Evolutionary conservation across 768 basidiomycete genomes (phyloP).

Genomic region (Cubamyces sp.): DNA sequence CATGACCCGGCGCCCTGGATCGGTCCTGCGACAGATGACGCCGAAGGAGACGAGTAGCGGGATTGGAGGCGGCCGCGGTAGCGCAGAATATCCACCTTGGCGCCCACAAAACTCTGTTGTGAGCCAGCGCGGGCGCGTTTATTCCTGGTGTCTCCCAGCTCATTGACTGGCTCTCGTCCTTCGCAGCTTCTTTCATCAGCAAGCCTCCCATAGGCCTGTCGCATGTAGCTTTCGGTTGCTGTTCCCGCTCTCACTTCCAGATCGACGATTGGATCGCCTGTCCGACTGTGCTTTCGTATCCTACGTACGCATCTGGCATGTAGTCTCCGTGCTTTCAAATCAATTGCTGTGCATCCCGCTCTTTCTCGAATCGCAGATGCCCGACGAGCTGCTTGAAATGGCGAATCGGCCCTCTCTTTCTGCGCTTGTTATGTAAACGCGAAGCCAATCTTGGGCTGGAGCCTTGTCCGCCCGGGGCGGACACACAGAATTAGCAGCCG

Average conservation of each 20-base stretch:
- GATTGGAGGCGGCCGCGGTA: no score
- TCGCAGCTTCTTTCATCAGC: slow-evolving; percentile 11
- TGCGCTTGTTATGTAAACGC: slow-evolving; percentile 10
- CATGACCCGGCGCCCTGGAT: slow-evolving; percentile 23
- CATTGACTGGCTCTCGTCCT: slow-evolving; percentile 1
- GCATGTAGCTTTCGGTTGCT: slow-evolving; percentile 19
- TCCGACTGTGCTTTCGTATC: slow-evolving; percentile 6
- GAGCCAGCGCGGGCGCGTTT: no score
- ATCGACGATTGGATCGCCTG: slow-evolving; percentile 11
- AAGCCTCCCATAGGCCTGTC: not conserved
- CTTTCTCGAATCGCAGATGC: slow-evolving; percentile 10
- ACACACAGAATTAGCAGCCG: not conserved
- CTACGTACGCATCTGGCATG: slow-evolving; percentile 23
- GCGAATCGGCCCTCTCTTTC: not conserved
- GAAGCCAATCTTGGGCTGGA: slow-evolving; percentile 15
- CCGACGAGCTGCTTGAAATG: slow-evolving; percentile 6
- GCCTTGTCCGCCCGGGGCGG: not conserved
- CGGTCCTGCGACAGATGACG: slow-evolving; percentile 7
- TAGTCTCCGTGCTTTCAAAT: slow-evolving; percentile 13
- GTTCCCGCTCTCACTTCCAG: slow-evolving; percentile 12
- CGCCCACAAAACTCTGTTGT: no score
- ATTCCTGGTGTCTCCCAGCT: no score
- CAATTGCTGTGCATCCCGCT: slow-evolving; percentile 14
- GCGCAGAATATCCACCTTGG: no score
- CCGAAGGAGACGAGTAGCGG: slow-evolving; percentile 1